Evolutionary conservation across 176 grass and related monocot species (phyloP).

Genomic region (Melocanna baccifera): DNA sequence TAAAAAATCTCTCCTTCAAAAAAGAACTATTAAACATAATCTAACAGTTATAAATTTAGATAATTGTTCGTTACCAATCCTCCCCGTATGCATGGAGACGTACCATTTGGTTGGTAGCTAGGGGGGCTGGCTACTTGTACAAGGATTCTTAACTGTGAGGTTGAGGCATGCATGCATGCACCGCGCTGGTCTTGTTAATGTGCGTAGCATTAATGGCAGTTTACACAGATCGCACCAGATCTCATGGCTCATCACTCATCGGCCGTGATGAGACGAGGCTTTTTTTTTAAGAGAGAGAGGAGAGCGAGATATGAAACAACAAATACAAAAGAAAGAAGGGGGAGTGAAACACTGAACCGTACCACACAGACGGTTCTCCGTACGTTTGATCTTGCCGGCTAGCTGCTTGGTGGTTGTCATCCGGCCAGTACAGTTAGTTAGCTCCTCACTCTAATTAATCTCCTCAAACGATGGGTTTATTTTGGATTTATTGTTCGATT

Average conservation of each 20-base stretch:
- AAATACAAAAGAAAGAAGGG: neutral
- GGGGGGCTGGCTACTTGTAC: neutral
- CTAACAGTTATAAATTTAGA: too few species aligned
- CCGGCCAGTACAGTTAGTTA: too few species aligned
- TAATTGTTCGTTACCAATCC: too few species aligned
- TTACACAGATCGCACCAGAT: too few species aligned
- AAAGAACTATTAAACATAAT: too few species aligned
- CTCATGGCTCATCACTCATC: too few species aligned
- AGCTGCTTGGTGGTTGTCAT: neutral
- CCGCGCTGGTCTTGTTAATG: slow-evolving; percentile 14
- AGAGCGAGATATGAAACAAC: neutral
- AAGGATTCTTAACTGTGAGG: neutral
- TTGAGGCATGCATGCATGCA: neutral
- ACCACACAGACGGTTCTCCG: neutral
- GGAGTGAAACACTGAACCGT: neutral
- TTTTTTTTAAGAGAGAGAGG: neutral
- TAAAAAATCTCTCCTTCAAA: too few species aligned
- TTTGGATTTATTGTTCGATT: neutral
- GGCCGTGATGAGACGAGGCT: neutral
- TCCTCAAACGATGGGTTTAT: too few species aligned
- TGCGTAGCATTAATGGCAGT: neutral
- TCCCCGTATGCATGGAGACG: neutral
- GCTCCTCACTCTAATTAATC: too few species aligned
- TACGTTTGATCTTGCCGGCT: neutral
- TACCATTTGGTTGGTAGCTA: neutral